These are phyloP conservation scores for Pleurotus ostreatus DNA, from an alignment of 768 basidiomycete genomes.

Conservation along the genomic window DNA sequence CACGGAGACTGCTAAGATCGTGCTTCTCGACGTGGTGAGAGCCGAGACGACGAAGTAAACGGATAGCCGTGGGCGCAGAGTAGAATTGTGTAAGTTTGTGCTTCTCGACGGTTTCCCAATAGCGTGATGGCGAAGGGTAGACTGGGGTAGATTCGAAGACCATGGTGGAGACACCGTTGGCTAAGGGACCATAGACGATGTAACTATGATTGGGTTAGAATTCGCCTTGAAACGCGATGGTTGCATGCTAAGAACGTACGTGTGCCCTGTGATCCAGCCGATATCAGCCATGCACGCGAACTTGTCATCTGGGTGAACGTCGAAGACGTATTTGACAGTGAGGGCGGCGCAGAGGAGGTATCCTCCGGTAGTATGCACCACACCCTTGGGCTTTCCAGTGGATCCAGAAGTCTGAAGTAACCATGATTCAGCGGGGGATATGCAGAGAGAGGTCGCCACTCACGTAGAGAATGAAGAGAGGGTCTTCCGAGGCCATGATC, in stretches of 20 bases:
- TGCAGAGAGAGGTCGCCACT: conserved; percentile 26
- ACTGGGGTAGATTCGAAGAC: conserved; percentile 97
- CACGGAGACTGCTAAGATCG: conserved; percentile 79
- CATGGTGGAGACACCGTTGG: conserved; percentile 78
- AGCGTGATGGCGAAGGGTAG: conserved; percentile 92
- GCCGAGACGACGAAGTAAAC: conserved; percentile 77
- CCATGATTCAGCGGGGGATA: background rate
- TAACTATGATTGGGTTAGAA: conserved; percentile 41
- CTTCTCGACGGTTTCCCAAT: conserved; percentile 95
- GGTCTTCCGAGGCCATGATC: conserved; percentile 90
- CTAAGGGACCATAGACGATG: conserved; percentile 93
- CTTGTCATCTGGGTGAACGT: conserved; percentile 90
- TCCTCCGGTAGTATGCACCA: conserved; percentile 84
- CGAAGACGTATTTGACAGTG: conserved; percentile 97
- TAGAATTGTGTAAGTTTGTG: conserved; percentile 96
- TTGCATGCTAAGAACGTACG: conserved; percentile 33
- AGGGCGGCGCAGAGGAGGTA: conserved; percentile 91
- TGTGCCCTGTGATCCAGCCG: conserved; percentile 98
- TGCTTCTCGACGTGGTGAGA: conserved; percentile 79
- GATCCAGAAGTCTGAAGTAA: conserved; percentile 79
- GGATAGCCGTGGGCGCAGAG: conserved; percentile 91
- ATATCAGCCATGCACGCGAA: conserved; percentile 99
- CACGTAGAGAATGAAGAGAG: conserved; percentile 97
- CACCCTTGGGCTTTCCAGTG: conserved; percentile 96
- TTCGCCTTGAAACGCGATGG: conserved; percentile 7